Conservation (phyloP, 805 yeast genomes). For the Candida montana region DNA sequence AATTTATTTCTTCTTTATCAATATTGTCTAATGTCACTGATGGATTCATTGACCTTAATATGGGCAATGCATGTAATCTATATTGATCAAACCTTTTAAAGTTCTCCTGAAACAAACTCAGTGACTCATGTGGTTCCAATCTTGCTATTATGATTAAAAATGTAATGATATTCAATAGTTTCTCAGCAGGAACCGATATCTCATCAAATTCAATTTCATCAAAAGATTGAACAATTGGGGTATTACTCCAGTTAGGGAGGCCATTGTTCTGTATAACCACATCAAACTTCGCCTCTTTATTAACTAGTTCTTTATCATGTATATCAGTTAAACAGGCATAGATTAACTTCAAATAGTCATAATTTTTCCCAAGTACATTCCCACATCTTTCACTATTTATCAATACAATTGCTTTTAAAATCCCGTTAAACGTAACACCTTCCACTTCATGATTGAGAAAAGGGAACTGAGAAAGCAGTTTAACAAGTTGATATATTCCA, state of each 20-base stretch:
- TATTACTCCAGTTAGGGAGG: constrained; percentile 22
- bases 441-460: constrained; percentile 31
- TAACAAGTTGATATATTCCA: constrained; percentile 32
- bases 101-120: constrained; percentile 20
- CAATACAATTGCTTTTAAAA: constrained; percentile 39
- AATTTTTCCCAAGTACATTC: constrained; percentile 30
- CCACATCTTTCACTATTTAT: constrained; percentile 39
- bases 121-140: constrained; percentile 32
- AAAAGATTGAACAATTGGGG: constrained; percentile 35
- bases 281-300: constrained; percentile 12
- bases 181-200: constrained; percentile 34
- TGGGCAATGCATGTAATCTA: constrained; percentile 36
- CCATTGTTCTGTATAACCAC: constrained; percentile 11
- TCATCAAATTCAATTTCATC: constrained; percentile 39
- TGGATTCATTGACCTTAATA: constrained; percentile 47
- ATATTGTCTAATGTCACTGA: constrained; percentile 26
- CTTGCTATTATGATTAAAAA: constrained; percentile 43
- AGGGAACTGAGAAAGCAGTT: constrained; percentile 45
- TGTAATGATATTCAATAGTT: constrained; percentile 40
- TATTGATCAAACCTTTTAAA: constrained; percentile 37
- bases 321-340: constrained; percentile 28
- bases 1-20: constrained; percentile 20
- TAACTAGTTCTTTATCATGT: neutral
- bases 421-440: constrained; percentile 32
- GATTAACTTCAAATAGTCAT: constrained; percentile 39